Conservation (phyloP, 805 yeast genomes). For the Spathaspora sp. region DNA sequence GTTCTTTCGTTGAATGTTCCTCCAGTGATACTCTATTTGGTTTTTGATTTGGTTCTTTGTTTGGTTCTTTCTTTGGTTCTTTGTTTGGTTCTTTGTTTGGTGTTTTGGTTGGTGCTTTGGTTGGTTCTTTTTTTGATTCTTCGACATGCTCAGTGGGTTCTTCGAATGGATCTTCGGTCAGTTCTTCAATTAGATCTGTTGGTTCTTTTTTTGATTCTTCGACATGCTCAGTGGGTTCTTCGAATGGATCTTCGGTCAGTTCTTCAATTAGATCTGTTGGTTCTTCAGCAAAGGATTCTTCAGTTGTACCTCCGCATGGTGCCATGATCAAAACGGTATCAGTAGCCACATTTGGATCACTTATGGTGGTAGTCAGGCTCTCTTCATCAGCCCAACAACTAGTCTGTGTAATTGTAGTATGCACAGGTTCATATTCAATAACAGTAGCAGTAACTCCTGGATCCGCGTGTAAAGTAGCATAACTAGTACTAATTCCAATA, state of each 20-base stretch:
- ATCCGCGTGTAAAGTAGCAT: constrained; percentile 12
- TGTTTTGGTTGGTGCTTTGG: too few relatives aligned
- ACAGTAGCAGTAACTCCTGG: constrained; percentile 17
- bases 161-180: too few relatives aligned
- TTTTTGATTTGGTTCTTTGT: too few relatives aligned
- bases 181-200: too few relatives aligned
- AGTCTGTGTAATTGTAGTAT: background rate
- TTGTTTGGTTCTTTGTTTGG: too few relatives aligned
- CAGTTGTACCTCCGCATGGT: background rate
- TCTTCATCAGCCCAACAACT: background rate
- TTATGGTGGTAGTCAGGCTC: background rate
- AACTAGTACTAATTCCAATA: constrained; percentile 6
- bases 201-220: too few relatives aligned
- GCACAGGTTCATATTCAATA: constrained; percentile 6
- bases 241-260: background rate
- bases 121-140: too few relatives aligned
- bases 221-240: too few relatives aligned
- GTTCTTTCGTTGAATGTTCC: too few relatives aligned
- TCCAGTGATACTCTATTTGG: too few relatives aligned
- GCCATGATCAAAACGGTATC: background rate
- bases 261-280: background rate
- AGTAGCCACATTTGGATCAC: background rate
- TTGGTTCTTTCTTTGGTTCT: too few relatives aligned
- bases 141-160: too few relatives aligned
- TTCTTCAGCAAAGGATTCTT: background rate